Evolutionary conservation across 345 rosid genomes (phyloP).

Genomic region (Boechera stricta): DNA sequence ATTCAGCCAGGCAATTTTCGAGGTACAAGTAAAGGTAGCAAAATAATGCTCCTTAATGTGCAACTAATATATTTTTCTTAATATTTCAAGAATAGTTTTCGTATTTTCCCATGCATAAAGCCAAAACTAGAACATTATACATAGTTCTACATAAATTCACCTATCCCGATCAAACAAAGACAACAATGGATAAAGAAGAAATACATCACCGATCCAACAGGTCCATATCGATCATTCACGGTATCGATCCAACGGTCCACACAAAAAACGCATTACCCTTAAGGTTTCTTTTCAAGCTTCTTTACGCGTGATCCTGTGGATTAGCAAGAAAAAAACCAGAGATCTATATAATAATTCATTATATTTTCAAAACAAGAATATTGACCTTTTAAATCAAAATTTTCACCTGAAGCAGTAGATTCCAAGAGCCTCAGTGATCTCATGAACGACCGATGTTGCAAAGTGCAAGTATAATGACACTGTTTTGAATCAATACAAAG

Average conservation of each 20-base stretch:
- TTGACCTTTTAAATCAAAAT: neutral
- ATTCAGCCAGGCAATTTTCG: too few relatives aligned
- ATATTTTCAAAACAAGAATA: conserved; percentile 1
- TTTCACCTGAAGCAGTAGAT: conserved; percentile 93
- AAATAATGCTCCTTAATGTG: too few relatives aligned
- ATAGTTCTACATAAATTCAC: conserved; percentile 24
- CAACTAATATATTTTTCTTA: neutral
- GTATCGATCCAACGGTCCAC: conserved; percentile 11
- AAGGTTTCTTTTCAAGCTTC: conserved; percentile 65
- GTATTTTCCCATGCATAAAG: neutral
- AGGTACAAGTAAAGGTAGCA: too few relatives aligned
- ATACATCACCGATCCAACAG: conserved; percentile 28
- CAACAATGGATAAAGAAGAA: conserved; percentile 20
- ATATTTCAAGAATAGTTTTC: neutral
- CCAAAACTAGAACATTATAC: conserved; percentile 25
- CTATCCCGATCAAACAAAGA: conserved; percentile 36
- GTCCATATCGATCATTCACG: conserved; percentile 24
- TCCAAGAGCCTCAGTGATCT: conserved; percentile 92
- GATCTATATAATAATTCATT: neutral
- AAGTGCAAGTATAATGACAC: conserved; percentile 82
- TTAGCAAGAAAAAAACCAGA: conserved; percentile 17
- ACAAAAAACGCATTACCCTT: neutral
- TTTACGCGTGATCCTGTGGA: conserved; percentile 88
- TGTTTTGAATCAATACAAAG: conserved; percentile 39
- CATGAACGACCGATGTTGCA: conserved; percentile 91